Evolutionary conservation across 2,329 filamentous ascomycete species (phyloP).

Genomic region (Epichloe hybrida): DNA sequence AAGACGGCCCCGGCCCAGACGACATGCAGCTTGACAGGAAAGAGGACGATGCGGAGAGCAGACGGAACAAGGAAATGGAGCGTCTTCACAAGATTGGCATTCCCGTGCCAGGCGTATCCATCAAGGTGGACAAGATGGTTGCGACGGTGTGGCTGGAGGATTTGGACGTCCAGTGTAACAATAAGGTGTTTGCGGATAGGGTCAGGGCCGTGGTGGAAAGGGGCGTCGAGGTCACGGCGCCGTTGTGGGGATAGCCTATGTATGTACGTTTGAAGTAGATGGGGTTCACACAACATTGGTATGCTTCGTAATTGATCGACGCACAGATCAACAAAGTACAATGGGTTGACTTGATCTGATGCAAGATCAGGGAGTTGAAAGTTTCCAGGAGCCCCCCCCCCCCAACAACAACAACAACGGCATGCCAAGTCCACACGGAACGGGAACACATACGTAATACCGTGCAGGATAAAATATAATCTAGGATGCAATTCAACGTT

Average conservation of each 20-base stretch:
- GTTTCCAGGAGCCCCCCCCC: no score
- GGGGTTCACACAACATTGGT: no score
- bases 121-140: constrained; percentile 75
- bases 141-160: constrained; percentile 88
- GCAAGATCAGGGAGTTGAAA: no score
- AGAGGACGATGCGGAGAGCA: constrained; percentile 31
- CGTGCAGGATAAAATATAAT: not conserved
- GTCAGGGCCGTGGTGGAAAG: constrained; percentile 83
- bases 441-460: not conserved
- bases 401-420: no score
- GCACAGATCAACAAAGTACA: not conserved
- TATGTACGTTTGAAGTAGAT: no score
- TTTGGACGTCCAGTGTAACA: constrained; percentile 75
- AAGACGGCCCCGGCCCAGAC: not conserved
- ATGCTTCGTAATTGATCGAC: not conserved
- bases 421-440: not conserved
- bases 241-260: constrained; percentile 52
- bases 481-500: constrained; percentile 8
- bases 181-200: constrained; percentile 66
- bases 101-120: constrained; percentile 76
- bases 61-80: constrained; percentile 58
- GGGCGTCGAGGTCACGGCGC: constrained; percentile 74
- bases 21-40: constrained; percentile 15
- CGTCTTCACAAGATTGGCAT: constrained; percentile 74
- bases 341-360: no score